Evolutionary conservation across 768 basidiomycete species (phyloP), one percentile per base, ranked within the genome.

Genomic region (Paxillus involutus): DNA sequence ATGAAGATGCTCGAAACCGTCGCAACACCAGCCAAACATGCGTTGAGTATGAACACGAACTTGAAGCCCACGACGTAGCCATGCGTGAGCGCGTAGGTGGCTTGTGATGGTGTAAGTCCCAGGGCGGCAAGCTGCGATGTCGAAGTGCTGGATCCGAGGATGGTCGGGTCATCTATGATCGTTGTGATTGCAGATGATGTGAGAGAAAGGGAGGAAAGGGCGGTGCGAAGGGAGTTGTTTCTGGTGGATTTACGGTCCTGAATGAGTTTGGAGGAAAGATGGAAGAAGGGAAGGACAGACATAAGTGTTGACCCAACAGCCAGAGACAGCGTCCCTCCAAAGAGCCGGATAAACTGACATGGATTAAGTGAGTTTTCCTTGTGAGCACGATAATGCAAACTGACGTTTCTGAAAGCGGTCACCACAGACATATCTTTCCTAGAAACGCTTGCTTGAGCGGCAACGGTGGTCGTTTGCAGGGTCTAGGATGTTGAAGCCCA

Each of bases 381-480:
- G 21, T 21, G 21, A 21, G 21, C 21, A 21, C 21, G 21, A 21
- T 21, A 21, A 21, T 21, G 7, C 19, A 7, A 12, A 58, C 77
- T 35, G 49, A 83, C 83, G 63, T 86, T 86, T 46, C 85, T 76
- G 50, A 83, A 78, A 0, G 82, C 83, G 0, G 88, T 90, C 0
- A 89, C 87, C 9, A 88, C 85, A 1, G 86, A 85, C 87, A 91
- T 89, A 56, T 91, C 88, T 37, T 75, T 75, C 37, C 88, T 71
- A 0, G 80, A 68, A 0, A 90, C 88, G 24, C 85, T 84, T 0
- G 88, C 87, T 63, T 91, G 89, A 7, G 81, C 84, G 0, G 85
- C 85, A 6, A 88, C 81, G 0, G 86, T 88, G 0, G 84, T 86
- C 0, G 84, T 86, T 64, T 82, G 80, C 14, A 81, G 61, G 0